phyloP scores from a whole-genome alignment of 2,329 filamentous ascomycete genomes.

The Pseudogymnoascus sp. region DNA sequence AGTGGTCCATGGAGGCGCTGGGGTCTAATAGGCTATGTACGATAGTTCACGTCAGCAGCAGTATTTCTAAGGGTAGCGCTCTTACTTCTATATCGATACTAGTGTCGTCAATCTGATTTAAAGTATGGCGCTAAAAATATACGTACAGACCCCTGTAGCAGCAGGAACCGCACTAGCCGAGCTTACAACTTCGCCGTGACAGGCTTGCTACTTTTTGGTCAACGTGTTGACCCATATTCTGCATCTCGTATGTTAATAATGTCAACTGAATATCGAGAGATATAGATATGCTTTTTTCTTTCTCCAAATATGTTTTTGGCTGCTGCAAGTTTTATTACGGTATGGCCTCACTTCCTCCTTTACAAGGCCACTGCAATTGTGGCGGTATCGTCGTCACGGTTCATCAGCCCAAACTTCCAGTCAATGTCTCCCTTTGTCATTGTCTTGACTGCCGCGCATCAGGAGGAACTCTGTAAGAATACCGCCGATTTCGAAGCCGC shows the following conservation, averaged over 20 bases:
- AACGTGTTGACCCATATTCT: background rate
- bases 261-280: background rate
- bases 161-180: no score
- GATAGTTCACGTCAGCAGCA: background rate
- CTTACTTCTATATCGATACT: background rate
- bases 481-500: background rate
- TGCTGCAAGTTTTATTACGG: background rate
- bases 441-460: constrained; percentile 15
- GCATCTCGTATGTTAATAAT: background rate
- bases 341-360: background rate
- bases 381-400: constrained; percentile 14
- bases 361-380: constrained; percentile 15
- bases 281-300: background rate
- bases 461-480: constrained; percentile 4
- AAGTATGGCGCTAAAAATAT: background rate
- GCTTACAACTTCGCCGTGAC: background rate
- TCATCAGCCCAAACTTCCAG: constrained; percentile 11
- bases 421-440: constrained; percentile 13
- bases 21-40: background rate
- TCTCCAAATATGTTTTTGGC: background rate
- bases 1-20: background rate
- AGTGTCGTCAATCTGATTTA: background rate
- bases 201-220: background rate
- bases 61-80: background rate
- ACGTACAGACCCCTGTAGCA: background rate